These are phyloP conservation scores for Linnemannia elongata DNA, from an alignment of 192 early-diverging fungal genomes.

Conservation along the genomic window DNA sequence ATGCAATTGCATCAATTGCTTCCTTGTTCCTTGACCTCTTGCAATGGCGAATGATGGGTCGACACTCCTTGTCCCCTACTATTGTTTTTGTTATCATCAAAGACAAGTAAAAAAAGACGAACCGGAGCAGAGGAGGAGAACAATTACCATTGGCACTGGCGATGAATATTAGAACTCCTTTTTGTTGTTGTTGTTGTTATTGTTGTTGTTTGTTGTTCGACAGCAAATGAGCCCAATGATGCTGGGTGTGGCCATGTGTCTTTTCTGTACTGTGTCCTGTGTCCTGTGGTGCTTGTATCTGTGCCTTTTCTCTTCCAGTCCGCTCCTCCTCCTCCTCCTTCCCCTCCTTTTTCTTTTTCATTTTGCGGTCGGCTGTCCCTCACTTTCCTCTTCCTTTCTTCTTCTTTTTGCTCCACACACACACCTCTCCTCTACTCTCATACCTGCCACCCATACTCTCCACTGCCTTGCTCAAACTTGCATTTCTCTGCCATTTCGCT, in stretches of 20 bases:
- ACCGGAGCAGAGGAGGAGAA: background rate
- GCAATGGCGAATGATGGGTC: background rate
- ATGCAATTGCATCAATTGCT: background rate
- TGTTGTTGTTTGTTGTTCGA: background rate
- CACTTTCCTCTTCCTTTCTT: background rate
- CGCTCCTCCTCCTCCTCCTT: background rate
- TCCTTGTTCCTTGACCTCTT: background rate
- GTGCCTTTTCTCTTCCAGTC: background rate
- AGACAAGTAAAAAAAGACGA: background rate
- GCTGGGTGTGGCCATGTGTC: background rate
- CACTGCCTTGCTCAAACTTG: background rate
- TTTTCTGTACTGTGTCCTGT: background rate
- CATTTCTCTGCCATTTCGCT: background rate
- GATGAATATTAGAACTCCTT: background rate
- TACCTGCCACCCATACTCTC: background rate
- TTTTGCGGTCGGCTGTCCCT: background rate
- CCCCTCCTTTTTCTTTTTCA: background rate
- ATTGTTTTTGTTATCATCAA: background rate
- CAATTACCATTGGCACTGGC: background rate
- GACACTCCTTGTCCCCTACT: background rate
- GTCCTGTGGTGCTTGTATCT: background rate
- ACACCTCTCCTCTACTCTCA: conserved; percentile 12
- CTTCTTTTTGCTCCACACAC: background rate
- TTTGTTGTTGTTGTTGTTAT: conserved; percentile 1
- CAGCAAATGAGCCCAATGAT: background rate